phyloP scores from a whole-genome alignment of 805 yeast species.

The Komagataella ulmi region DNA sequence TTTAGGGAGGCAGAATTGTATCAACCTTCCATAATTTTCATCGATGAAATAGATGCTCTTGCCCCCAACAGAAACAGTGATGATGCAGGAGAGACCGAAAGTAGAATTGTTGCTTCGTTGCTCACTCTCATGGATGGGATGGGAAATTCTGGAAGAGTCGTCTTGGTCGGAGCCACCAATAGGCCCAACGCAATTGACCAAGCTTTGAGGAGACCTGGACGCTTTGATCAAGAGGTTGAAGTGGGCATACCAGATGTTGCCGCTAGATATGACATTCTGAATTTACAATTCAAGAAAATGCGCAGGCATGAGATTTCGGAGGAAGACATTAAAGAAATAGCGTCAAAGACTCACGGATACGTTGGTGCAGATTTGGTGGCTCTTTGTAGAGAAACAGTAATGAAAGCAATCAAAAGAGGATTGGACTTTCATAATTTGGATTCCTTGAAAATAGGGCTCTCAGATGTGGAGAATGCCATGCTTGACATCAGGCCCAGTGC shows the following conservation, averaged over 20 bases:
- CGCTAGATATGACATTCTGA: constrained; percentile 63
- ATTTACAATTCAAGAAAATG: constrained; percentile 46
- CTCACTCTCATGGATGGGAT: constrained; percentile 73
- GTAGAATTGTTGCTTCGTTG: constrained; percentile 81
- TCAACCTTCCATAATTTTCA: constrained; percentile 79
- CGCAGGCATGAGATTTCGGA: constrained; percentile 33
- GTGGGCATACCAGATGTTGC: constrained; percentile 86
- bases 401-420: constrained; percentile 65
- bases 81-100: constrained; percentile 83
- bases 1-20: constrained; percentile 76
- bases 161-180: constrained; percentile 83
- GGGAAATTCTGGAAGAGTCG: constrained; percentile 51
- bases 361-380: constrained; percentile 96
- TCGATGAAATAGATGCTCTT: constrained; percentile 89
- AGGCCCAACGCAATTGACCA: constrained; percentile 86
- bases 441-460: constrained; percentile 29
- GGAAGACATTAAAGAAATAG: constrained; percentile 47
- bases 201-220: constrained; percentile 81
- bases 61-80: constrained; percentile 79
- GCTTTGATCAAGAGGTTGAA: constrained; percentile 89
- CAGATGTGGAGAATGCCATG: constrained; percentile 61
- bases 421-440: constrained; percentile 6
- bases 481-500: constrained; percentile 88
- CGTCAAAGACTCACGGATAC: constrained; percentile 84
- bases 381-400: constrained; percentile 74